Evolutionary conservation across 805 yeast genomes (phyloP).

Genomic region (Candida nanaspora): DNA sequence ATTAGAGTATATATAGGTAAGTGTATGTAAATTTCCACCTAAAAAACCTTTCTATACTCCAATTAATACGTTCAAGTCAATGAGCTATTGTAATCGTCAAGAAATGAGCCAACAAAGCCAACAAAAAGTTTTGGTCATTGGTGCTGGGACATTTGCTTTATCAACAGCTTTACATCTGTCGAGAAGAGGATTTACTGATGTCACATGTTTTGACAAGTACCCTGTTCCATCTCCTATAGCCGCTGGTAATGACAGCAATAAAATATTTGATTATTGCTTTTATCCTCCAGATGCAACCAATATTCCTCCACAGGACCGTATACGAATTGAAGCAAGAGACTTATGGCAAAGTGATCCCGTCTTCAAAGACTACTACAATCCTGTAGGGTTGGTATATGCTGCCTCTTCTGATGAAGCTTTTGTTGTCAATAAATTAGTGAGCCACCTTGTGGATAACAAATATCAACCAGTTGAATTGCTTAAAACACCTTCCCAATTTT

Average conservation of each 20-base stretch:
- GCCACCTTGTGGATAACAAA: conserved; percentile 6
- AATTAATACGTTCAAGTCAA: too few relatives aligned
- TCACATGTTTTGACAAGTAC: conserved; percentile 25
- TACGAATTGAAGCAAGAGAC: conserved; percentile 27
- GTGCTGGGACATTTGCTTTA: conserved; percentile 39
- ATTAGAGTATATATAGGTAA: too few relatives aligned
- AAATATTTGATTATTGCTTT: conserved; percentile 23
- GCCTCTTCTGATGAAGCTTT: conserved; percentile 13
- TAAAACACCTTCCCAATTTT: conserved; percentile 8
- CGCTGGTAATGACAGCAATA: conserved; percentile 37
- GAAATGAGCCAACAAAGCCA: too few relatives aligned
- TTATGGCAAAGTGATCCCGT: conserved; percentile 27
- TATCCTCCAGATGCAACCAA: conserved; percentile 25
- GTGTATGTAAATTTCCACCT: too few relatives aligned
- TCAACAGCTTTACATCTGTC: conserved; percentile 32
- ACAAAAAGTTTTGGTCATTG: conserved; percentile 26
- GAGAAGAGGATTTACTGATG: conserved; percentile 24
- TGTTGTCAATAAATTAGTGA: too few relatives aligned
- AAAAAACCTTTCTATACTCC: too few relatives aligned
- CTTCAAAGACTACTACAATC: conserved; percentile 24
- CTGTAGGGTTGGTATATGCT: conserved; percentile 25
- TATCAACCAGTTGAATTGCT: conserved; percentile 1
- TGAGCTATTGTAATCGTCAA: too few relatives aligned
- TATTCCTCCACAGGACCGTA: too few relatives aligned
- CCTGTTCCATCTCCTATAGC: conserved; percentile 29